phyloP scores from a whole-genome alignment of 176 grass and related monocot genomes.

The Oryza brachyantha region DNA sequence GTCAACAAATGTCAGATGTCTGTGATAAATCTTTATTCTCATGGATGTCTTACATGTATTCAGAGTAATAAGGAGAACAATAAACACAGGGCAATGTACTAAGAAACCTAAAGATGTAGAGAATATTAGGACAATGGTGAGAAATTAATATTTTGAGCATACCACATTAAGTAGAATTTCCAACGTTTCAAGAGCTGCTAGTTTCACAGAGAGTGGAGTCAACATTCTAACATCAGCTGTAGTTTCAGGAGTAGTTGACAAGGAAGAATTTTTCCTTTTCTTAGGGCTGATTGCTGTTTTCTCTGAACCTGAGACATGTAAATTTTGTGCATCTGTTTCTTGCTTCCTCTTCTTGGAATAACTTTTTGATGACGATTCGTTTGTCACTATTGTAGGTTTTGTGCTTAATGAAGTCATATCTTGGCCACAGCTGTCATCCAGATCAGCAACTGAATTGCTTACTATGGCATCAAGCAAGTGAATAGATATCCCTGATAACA shows the following conservation, averaged over 20 bases:
- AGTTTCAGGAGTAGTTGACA: slow-evolving; percentile 21
- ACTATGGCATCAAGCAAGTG: slow-evolving; percentile 72
- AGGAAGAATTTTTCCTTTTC: slow-evolving; percentile 46
- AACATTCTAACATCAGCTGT: slow-evolving; percentile 27
- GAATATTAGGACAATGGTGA: too few species aligned
- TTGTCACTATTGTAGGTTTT: slow-evolving; percentile 34
- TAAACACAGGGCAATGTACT: not conserved
- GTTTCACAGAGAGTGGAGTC: slow-evolving; percentile 58
- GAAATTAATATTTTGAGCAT: slow-evolving; percentile 29
- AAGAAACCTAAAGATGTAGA: not conserved
- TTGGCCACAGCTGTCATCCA: slow-evolving; percentile 46
- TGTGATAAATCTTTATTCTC: not conserved
- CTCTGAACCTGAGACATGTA: slow-evolving; percentile 26
- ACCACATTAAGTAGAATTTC: slow-evolving; percentile 84
- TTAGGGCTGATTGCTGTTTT: slow-evolving; percentile 32
- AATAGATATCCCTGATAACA: slow-evolving; percentile 68
- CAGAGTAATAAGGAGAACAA: not conserved
- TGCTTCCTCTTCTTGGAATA: slow-evolving; percentile 76
- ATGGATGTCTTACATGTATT: not conserved
- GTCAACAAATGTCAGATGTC: not conserved
- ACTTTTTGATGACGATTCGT: slow-evolving; percentile 46
- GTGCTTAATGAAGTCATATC: slow-evolving; percentile 26
- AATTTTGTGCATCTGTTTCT: slow-evolving; percentile 34
- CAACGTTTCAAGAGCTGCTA: slow-evolving; percentile 74
- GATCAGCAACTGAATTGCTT: slow-evolving; percentile 72